These are phyloP conservation scores for Mytilinidion resinicola DNA, from an alignment of 495 filamentous ascomycete genomes.

Conservation along the genomic window DNA sequence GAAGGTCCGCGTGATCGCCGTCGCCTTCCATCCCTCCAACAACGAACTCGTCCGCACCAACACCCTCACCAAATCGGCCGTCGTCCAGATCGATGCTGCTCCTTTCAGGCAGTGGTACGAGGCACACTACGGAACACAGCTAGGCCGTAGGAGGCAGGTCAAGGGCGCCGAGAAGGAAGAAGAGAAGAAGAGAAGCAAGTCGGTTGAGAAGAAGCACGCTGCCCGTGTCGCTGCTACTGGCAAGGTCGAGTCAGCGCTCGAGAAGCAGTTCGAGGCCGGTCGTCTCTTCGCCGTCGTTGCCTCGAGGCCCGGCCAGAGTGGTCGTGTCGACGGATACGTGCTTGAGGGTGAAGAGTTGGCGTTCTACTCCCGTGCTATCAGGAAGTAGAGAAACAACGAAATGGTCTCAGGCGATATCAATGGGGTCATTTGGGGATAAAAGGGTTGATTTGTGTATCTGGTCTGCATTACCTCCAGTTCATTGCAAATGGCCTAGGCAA, in stretches of 20 bases:
- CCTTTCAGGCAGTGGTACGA: slow-evolving; percentile 99
- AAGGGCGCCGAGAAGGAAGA: slow-evolving; percentile 47
- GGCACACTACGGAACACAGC: slow-evolving; percentile 87
- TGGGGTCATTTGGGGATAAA: slow-evolving; percentile 24
- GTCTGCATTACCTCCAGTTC: slow-evolving; percentile 18
- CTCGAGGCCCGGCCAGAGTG: slow-evolving; percentile 91
- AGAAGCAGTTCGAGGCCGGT: slow-evolving; percentile 98
- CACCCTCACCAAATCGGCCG: slow-evolving; percentile 96
- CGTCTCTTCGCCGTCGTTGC: slow-evolving; percentile 90
- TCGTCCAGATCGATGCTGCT: slow-evolving; percentile 96
- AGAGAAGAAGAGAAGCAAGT: slow-evolving; percentile 53
- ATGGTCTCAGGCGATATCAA: slow-evolving; percentile 13
- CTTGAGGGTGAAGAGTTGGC: slow-evolving; percentile 98
- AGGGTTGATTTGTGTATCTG: slow-evolving; percentile 27
- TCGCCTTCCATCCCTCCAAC: slow-evolving; percentile 98
- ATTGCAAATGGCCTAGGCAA: slow-evolving; percentile 21
- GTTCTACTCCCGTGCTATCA: slow-evolving; percentile 98
- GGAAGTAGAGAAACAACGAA: slow-evolving; percentile 64
- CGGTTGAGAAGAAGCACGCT: slow-evolving; percentile 92
- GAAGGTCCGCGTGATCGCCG: slow-evolving; percentile 97
- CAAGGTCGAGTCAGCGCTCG: slow-evolving; percentile 88
- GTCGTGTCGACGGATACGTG: slow-evolving; percentile 93
- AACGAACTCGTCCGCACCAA: slow-evolving; percentile 99
- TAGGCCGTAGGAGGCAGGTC: slow-evolving; percentile 84
- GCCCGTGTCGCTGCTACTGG: slow-evolving; percentile 68